Conservation (phyloP, 495 filamentous ascomycete genomes). For the Viridothelium virens region DNA sequence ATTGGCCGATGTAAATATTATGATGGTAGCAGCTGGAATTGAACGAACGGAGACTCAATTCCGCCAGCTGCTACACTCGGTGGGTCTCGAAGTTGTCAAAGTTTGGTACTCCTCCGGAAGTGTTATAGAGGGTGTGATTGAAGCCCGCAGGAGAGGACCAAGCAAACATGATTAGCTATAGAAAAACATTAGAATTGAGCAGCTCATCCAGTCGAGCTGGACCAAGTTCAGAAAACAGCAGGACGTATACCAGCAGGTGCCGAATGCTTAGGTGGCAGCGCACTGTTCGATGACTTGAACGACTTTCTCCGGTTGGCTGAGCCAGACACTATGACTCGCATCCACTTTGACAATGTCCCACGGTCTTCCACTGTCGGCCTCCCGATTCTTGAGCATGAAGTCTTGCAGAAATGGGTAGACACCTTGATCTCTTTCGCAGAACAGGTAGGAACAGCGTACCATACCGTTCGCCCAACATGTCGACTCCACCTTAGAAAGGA, state of each 20-base stretch:
- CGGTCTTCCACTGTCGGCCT: neutral
- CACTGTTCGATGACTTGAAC: neutral
- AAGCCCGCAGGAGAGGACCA: neutral
- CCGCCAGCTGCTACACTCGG: neutral
- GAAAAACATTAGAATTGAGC: no score
- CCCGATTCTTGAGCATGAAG: neutral
- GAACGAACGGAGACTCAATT: slow-evolving; percentile 10
- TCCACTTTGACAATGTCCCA: slow-evolving; percentile 5
- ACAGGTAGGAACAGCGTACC: neutral
- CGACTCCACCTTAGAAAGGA: neutral
- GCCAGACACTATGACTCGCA: slow-evolving; percentile 5
- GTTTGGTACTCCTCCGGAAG: neutral
- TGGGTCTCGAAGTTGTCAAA: slow-evolving; percentile 1
- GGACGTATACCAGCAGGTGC: no score
- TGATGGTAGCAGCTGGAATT: neutral
- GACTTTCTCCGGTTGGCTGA: neutral
- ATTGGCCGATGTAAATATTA: slow-evolving; percentile 9
- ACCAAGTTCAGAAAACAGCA: no score
- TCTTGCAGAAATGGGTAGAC: slow-evolving; percentile 1
- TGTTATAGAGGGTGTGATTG: slow-evolving; percentile 4
- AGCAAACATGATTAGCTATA: neutral
- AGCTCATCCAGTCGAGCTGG: no score
- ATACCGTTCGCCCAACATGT: neutral
- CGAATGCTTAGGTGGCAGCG: neutral
- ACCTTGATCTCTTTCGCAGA: neutral